phyloP scores from a whole-genome alignment of 2,329 filamentous ascomycete genomes.

The Aspergillus hiratsukae region DNA sequence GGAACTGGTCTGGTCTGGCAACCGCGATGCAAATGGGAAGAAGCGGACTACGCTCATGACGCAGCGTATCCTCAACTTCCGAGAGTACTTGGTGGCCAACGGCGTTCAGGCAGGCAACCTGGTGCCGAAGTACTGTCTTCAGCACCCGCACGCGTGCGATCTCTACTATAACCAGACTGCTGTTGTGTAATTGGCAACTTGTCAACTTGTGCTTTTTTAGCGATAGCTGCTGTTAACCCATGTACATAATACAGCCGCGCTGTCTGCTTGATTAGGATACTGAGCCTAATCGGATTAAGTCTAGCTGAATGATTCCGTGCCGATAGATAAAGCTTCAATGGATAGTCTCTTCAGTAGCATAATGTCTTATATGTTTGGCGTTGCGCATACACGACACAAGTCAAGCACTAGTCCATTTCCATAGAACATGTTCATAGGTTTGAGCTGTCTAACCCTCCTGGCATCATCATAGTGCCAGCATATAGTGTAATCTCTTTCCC shows the following conservation, averaged over 20 bases:
- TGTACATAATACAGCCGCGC: neutral
- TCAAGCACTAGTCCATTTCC: neutral
- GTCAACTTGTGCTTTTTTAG: neutral
- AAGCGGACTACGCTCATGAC: constrained; percentile 53
- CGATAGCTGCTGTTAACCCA: neutral
- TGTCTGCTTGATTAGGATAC: neutral
- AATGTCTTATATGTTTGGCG: neutral
- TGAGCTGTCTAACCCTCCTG: neutral
- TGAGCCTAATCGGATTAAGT: neutral
- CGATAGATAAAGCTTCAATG: neutral
- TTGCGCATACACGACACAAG: neutral
- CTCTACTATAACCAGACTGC: constrained; percentile 50
- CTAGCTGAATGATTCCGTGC: neutral
- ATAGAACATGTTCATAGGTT: neutral
- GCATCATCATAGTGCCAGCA: no score
- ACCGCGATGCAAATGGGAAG: constrained; percentile 45
- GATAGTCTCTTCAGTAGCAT: neutral
- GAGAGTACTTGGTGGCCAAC: constrained; percentile 55
- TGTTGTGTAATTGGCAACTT: constrained; percentile 13
- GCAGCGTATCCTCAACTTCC: constrained; percentile 55
- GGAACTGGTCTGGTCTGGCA: constrained; percentile 54
- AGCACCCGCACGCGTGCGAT: constrained; percentile 57
- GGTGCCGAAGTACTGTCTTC: constrained; percentile 55
- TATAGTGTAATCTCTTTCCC: neutral
- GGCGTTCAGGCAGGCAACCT: constrained; percentile 49